Percentiles rank a stretch among this genome's conserved stretches.
Evolutionary conservation across 2,329 filamentous ascomycete genomes (phyloP).

Genomic region (Beauveria medogensis): DNA sequence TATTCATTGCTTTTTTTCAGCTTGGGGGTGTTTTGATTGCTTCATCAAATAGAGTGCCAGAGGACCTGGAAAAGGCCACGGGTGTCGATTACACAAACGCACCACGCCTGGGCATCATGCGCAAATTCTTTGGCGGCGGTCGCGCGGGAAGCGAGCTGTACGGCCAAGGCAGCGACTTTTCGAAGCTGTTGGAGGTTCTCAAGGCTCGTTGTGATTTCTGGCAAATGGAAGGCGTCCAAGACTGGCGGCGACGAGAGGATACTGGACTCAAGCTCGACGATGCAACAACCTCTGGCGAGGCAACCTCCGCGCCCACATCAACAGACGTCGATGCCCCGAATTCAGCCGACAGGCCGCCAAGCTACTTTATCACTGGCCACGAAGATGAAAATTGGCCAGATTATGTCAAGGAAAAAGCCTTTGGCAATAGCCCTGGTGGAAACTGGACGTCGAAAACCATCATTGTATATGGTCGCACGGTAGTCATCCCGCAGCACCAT

Average conservation of each 20-base stretch:
- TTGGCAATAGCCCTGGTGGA: slow-evolving; percentile 17
- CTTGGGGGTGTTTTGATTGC: slow-evolving; percentile 73
- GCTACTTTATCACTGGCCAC: slow-evolving; percentile 22
- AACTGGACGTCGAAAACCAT: slow-evolving; percentile 37
- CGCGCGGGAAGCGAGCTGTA: slow-evolving; percentile 41
- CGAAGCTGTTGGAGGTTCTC: slow-evolving; percentile 65
- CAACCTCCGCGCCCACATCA: not conserved
- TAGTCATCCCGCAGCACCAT: slow-evolving; percentile 50
- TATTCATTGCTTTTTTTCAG: slow-evolving; percentile 75
- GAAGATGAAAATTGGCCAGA: slow-evolving; percentile 23
- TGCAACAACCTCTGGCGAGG: not conserved
- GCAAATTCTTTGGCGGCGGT: slow-evolving; percentile 38
- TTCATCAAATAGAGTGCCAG: slow-evolving; percentile 76
- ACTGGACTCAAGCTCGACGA: slow-evolving; percentile 3
- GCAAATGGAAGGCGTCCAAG: slow-evolving; percentile 69
- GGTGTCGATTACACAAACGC: slow-evolving; percentile 59
- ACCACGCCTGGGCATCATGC: slow-evolving; percentile 43
- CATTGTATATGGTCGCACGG: slow-evolving; percentile 54
- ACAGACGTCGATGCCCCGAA: slow-evolving; percentile 13
- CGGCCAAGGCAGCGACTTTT: slow-evolving; percentile 62
- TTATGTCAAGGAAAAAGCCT: slow-evolving; percentile 17
- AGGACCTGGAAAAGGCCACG: slow-evolving; percentile 68
- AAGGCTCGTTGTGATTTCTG: slow-evolving; percentile 74
- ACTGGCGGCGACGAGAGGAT: slow-evolving; percentile 57
- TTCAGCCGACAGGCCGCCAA: slow-evolving; percentile 19